A percentile compares a stretch with the other conserved stretches of the same genome.
These are phyloP conservation scores for Diaporthe longicolla DNA, from an alignment of 2,329 filamentous ascomycete species.

Conservation along the genomic window DNA sequence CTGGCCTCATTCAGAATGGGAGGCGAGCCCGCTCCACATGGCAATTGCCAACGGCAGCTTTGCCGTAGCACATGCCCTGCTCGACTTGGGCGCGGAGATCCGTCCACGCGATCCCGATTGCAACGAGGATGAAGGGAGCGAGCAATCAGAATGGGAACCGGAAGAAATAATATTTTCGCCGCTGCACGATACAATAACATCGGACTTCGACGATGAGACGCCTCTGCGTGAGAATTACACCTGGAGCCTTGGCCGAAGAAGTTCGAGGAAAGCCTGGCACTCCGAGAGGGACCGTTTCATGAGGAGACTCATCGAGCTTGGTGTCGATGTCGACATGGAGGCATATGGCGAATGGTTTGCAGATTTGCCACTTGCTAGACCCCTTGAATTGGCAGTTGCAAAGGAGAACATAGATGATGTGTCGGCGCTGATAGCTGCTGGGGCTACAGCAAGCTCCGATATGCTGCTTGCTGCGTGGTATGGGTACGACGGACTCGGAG, in stretches of 20 bases:
- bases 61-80: background rate
- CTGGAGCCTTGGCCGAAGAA: background rate
- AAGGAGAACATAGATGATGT: background rate
- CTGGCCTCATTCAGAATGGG: background rate
- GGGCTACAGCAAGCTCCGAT: background rate
- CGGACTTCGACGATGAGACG: background rate
- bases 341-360: background rate
- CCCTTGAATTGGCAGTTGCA: too few relatives aligned
- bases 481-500: background rate
- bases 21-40: background rate
- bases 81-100: background rate
- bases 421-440: background rate
- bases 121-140: background rate
- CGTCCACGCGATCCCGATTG: background rate
- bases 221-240: too few relatives aligned
- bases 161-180: background rate
- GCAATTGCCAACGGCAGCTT: background rate
- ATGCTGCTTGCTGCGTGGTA: background rate
- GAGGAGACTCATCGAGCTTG: background rate
- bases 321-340: background rate
- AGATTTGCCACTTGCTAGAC: too few relatives aligned
- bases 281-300: background rate
- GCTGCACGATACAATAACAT: background rate
- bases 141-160: too few relatives aligned
- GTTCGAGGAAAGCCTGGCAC: background rate